Evolutionary conservation across 371 early-diverging fungal species (phyloP).

Genomic region (Choanephora cucurbitarum): DNA sequence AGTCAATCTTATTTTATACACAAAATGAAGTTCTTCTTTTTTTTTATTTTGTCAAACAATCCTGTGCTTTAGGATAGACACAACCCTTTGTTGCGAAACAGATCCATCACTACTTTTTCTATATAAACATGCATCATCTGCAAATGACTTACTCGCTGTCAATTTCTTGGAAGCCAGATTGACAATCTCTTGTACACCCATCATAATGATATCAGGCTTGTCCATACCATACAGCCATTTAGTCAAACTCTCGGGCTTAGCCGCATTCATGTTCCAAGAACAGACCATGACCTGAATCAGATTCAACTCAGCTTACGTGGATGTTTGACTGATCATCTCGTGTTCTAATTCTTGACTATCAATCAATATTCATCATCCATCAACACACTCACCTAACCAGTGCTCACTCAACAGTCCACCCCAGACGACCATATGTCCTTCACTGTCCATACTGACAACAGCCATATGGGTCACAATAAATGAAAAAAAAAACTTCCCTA

Average conservation of each 20-base stretch:
- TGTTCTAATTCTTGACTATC: too few relatives aligned
- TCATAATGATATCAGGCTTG: constrained; percentile 71
- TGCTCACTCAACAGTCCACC: constrained; percentile 71
- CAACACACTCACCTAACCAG: constrained; percentile 58
- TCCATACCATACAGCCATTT: constrained; percentile 51
- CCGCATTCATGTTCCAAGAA: constrained; percentile 78
- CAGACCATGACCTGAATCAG: constrained; percentile 61
- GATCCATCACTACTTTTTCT: constrained; percentile 10
- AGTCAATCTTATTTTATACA: too few relatives aligned
- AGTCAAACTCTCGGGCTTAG: constrained; percentile 44
- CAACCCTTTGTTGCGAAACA: constrained; percentile 10
- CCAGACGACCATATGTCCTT: constrained; percentile 72
- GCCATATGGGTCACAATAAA: constrained; percentile 19
- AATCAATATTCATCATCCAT: too few relatives aligned
- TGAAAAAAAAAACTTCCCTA: too few relatives aligned
- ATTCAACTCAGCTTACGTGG: too few relatives aligned
- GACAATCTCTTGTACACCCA: constrained; percentile 83
- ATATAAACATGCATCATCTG: constrained; percentile 4
- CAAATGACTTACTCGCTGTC: constrained; percentile 52
- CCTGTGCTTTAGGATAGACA: too few relatives aligned
- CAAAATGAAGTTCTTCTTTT: too few relatives aligned
- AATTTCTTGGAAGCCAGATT: constrained; percentile 68
- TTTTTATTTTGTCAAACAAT: too few relatives aligned
- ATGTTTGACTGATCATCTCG: constrained; percentile 11
- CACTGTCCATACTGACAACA: constrained; percentile 61